Conservation (phyloP, 805 yeast species). For the Ogataea neopini region DNA sequence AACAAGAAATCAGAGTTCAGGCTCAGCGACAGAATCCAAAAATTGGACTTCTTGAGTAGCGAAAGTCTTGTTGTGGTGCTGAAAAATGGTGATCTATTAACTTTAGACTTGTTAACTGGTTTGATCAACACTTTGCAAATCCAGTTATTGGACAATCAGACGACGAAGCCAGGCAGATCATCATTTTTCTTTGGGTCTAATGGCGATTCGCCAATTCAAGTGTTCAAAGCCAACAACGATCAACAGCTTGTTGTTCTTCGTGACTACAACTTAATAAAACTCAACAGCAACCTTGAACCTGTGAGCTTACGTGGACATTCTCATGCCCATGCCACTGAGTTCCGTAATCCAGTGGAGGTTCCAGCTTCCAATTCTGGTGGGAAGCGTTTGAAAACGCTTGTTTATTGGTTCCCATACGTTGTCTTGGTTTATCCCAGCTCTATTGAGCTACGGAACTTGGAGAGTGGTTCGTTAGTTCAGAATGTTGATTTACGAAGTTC, state of each 20-base stretch:
- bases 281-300: slow-evolving; percentile 26
- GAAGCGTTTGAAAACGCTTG: slow-evolving; percentile 30
- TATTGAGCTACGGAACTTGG: slow-evolving; percentile 41
- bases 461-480: slow-evolving; percentile 40
- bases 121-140: slow-evolving; percentile 24
- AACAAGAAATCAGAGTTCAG: slow-evolving; percentile 28
- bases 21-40: slow-evolving; percentile 27
- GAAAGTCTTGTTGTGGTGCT: slow-evolving; percentile 26
- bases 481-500: slow-evolving; percentile 10
- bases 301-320: slow-evolving; percentile 18
- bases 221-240: slow-evolving; percentile 28
- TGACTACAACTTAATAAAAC: slow-evolving; percentile 25
- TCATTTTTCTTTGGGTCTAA: slow-evolving; percentile 26
- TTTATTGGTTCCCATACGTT: slow-evolving; percentile 43
- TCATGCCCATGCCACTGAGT: slow-evolving; percentile 21
- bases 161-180: neutral
- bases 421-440: slow-evolving; percentile 31
- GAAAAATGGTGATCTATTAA: slow-evolving; percentile 28
- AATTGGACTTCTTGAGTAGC: slow-evolving; percentile 26
- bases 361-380: slow-evolving; percentile 17
- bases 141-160: slow-evolving; percentile 22
- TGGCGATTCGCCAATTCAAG: slow-evolving; percentile 17
- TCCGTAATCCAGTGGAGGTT: slow-evolving; percentile 23
- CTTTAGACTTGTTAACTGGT: slow-evolving; percentile 18
- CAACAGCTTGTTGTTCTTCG: slow-evolving; percentile 30